Conservation (phyloP, 2,329 filamentous ascomycete species). For the Trichocomaceae sp. region DNA sequence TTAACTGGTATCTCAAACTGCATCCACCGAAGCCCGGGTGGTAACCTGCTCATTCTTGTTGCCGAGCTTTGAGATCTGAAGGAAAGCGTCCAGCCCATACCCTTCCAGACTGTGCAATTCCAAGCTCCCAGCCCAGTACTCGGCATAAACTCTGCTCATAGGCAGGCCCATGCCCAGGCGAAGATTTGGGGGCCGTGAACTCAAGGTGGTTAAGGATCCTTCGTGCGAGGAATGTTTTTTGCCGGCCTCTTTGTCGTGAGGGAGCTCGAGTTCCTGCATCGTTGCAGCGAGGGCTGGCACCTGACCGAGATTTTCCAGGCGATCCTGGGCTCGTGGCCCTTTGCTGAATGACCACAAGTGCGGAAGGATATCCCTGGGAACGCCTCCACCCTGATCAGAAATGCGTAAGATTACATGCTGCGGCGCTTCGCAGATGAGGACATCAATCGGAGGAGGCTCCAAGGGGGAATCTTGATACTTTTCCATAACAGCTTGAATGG, state of each 20-base stretch:
- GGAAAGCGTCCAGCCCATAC: constrained; percentile 90
- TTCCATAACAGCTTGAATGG: constrained; percentile 86
- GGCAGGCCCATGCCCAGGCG: constrained; percentile 88
- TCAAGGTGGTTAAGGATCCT: constrained; percentile 70
- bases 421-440: constrained; percentile 86
- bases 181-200: constrained; percentile 75
- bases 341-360: constrained; percentile 97
- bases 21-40: constrained; percentile 69
- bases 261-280: constrained; percentile 69
- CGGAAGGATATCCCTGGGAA: constrained; percentile 75
- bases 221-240: constrained; percentile 39
- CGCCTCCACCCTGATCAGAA: constrained; percentile 89
- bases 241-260: constrained; percentile 28
- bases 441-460: constrained; percentile 74
- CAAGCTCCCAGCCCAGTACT: constrained; percentile 94
- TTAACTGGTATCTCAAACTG: constrained; percentile 47
- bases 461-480: constrained; percentile 47
- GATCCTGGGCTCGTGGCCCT: constrained; percentile 68
- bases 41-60: constrained; percentile 96
- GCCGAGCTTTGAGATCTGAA: constrained; percentile 91
- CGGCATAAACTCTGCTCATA: constrained; percentile 88
- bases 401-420: constrained; percentile 96
- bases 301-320: constrained; percentile 75
- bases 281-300: constrained; percentile 92
- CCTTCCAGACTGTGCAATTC: constrained; percentile 90